Percentiles rank a stretch among this genome's conserved stretches.
Conservation (phyloP, 345 rosid genomes). For the Arabidopsis arenosa region DNA sequence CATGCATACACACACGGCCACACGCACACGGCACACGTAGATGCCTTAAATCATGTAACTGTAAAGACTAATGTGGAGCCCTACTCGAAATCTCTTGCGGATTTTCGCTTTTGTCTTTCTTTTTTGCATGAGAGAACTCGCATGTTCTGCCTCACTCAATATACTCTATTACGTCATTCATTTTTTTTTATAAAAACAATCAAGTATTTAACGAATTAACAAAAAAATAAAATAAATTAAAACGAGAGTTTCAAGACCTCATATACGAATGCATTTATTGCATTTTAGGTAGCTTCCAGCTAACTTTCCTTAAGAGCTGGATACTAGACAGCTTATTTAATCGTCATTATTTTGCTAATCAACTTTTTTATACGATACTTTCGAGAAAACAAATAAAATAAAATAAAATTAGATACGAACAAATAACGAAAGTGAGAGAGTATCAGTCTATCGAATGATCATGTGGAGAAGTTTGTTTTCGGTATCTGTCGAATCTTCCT, state of each 20-base stretch:
- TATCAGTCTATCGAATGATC: slow-evolving; percentile 18
- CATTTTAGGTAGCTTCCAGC: slow-evolving; percentile 33
- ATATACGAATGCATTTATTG: slow-evolving; percentile 31
- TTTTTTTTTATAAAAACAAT: neutral
- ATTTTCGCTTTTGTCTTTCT: slow-evolving; percentile 6
- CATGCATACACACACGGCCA: slow-evolving; percentile 13
- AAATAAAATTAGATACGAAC: neutral
- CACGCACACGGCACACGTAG: no score
- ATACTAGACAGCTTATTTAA: slow-evolving; percentile 17
- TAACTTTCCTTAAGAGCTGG: slow-evolving; percentile 25
- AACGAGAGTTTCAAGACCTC: slow-evolving; percentile 22
- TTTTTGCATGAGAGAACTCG: neutral
- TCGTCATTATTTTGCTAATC: slow-evolving; percentile 31
- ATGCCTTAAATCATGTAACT: slow-evolving; percentile 7
- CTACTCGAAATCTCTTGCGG: slow-evolving; percentile 34
- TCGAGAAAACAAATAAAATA: neutral
- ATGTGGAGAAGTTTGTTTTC: slow-evolving; percentile 31
- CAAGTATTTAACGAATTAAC: neutral
- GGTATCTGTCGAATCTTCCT: slow-evolving; percentile 42
- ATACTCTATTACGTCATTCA: slow-evolving; percentile 4
- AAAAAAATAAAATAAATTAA: neutral
- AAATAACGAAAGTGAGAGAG: slow-evolving; percentile 23
- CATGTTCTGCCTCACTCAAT: slow-evolving; percentile 14
- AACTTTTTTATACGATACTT: neutral
- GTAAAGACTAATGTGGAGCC: slow-evolving; percentile 39